These are phyloP conservation scores for Calonectria crousiana DNA, from an alignment of 2,329 filamentous ascomycete genomes.

Conservation along the genomic window DNA sequence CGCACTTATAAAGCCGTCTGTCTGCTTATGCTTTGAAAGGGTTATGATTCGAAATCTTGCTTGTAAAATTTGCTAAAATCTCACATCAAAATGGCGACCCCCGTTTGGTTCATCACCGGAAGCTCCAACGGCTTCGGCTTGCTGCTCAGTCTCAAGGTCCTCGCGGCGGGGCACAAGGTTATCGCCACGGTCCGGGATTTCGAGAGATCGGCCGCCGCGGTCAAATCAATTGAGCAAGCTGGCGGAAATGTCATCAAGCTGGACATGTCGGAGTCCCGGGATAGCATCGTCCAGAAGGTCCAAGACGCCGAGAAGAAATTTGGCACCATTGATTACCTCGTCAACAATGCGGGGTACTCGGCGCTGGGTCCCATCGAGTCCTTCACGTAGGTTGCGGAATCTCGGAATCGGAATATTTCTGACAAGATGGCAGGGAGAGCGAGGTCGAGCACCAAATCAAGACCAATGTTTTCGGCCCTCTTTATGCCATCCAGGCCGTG, in stretches of 20 bases:
- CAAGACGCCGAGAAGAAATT: slow-evolving; percentile 42
- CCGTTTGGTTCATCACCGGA: slow-evolving; percentile 43
- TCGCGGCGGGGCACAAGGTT: slow-evolving; percentile 35
- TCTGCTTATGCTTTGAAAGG: not conserved
- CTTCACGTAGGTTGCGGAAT: slow-evolving; percentile 40
- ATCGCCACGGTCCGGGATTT: slow-evolving; percentile 36
- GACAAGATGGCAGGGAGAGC: slow-evolving; percentile 43
- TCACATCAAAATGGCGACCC: slow-evolving; percentile 30
- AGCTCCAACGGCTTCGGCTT: slow-evolving; percentile 41
- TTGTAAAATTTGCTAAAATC: not conserved
- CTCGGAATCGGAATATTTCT: slow-evolving; percentile 6
- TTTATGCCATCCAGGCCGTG: slow-evolving; percentile 61
- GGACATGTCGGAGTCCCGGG: slow-evolving; percentile 43
- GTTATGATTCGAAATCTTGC: not conserved
- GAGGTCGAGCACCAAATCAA: slow-evolving; percentile 57
- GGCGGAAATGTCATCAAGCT: slow-evolving; percentile 45
- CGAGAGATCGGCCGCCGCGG: slow-evolving; percentile 29
- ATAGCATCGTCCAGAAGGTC: slow-evolving; percentile 39
- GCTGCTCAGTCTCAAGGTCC: slow-evolving; percentile 32
- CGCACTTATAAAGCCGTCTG: not conserved
- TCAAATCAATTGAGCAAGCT: slow-evolving; percentile 34
- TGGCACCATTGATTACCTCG: slow-evolving; percentile 59
- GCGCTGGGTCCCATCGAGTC: slow-evolving; percentile 35
- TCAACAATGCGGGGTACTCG: slow-evolving; percentile 64
- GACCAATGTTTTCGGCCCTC: slow-evolving; percentile 62